These are phyloP conservation scores for Shiraia bambusicola DNA, from an alignment of 2,329 filamentous ascomycete genomes.

Conservation along the genomic window DNA sequence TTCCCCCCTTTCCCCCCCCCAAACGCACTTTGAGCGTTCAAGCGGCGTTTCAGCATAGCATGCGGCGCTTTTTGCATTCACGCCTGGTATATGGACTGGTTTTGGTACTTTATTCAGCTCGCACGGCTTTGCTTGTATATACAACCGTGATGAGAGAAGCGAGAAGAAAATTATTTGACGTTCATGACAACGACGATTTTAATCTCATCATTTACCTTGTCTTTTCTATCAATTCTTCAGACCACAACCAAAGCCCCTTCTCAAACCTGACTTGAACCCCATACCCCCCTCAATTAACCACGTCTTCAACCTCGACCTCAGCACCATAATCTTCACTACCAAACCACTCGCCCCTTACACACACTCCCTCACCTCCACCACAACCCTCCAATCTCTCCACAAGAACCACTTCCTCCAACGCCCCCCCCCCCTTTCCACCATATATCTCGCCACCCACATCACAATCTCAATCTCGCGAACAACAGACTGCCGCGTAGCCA, in stretches of 20 bases:
- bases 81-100: background rate
- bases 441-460: slow-evolving; percentile 3
- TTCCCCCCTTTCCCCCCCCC: background rate
- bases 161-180: slow-evolving; percentile 1
- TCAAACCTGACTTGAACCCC: no score
- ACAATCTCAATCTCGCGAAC: background rate
- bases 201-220: no score
- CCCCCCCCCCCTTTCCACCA: background rate
- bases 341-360: background rate
- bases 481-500: background rate
- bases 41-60: slow-evolving; percentile 4
- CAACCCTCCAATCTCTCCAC: background rate
- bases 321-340: background rate
- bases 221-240: background rate
- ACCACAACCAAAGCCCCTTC: no score
- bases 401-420: background rate
- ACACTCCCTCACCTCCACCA: slow-evolving; percentile 1
- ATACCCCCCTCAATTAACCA: no score
- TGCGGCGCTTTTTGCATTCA: slow-evolving; percentile 5
- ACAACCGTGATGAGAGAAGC: slow-evolving; percentile 5
- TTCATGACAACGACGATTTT: background rate
- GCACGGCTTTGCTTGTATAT: slow-evolving; percentile 2
- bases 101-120: background rate
- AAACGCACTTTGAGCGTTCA: slow-evolving; percentile 6
- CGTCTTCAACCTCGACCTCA: background rate